Base-by-base conservation (phyloP, 2,329 filamentous ascomycete genomes). In the Cephalotrichum gorgonifer region DNA sequence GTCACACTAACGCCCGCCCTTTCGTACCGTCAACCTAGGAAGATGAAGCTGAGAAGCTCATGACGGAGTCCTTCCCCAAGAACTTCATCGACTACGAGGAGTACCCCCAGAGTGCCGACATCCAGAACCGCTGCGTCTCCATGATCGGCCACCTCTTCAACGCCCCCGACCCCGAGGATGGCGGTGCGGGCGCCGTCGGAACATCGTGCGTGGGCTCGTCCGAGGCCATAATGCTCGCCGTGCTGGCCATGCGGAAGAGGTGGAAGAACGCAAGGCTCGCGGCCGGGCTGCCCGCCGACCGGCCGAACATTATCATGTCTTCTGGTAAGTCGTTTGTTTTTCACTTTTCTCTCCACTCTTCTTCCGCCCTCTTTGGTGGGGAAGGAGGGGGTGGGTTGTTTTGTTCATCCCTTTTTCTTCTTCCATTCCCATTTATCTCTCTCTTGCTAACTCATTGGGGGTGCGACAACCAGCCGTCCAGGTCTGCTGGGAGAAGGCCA, bases 401-500 rank as follows among this genome's bases (percentile, higher is more conserved):
- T 22, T 39, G n/a, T 20, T 39, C 17, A 39, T 15, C 25, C 31
- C 20, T 17, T 4, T 30, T 9, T 28, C 31, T 42, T 20, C 6
- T 6, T 33, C 8, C 3, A 42, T 42, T 35, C 28, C 38, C 9
- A 17, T n/a, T 17, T 9, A 42, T 17, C 8, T n/a, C 9, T 42
- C 17, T 9, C n/a, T 42, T 42, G 7, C 38, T 17, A 8, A 7
- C 38, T 42, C n/a, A 7, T 42, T 42, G 8, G n/a, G n/a, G n/a
- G n/a, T 31, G 28, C 28, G 28, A 7, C 28, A 33, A n/a, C n/a
- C 25, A 50, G 90, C 91, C 28, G 91, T 96, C 2, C 91, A 97
- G 69, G 91, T 96, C 38, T 95, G 89, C 75, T 96, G 90, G 90
- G 89, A 96, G 67, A 96, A 96, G 73, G 84, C 85, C 1, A 81